phyloP scores from a whole-genome alignment of 148 eudicot genomes.

The Fallopia convolvulus region DNA sequence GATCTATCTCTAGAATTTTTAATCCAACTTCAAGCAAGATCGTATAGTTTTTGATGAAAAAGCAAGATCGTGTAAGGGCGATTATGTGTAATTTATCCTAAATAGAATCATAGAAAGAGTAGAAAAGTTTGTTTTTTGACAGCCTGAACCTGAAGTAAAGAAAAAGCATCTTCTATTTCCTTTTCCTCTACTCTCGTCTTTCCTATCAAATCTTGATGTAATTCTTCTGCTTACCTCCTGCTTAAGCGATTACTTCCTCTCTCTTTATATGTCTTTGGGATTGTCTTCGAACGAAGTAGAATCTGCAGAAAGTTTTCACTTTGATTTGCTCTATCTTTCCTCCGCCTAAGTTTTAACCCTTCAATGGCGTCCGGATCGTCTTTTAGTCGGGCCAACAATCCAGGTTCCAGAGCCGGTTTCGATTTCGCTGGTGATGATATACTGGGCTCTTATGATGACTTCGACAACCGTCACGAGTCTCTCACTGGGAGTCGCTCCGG shows the following conservation, averaged over 20 bases:
- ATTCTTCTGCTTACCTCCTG: neutral
- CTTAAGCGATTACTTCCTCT: neutral
- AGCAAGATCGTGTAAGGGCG: too few species aligned
- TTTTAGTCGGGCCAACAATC: conserved; percentile 36
- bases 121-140: too few species aligned
- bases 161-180: neutral
- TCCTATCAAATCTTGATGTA: neutral
- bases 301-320: neutral
- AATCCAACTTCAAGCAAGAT: too few species aligned
- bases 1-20: too few species aligned
- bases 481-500: conserved; percentile 45
- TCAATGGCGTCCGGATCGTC: conserved; percentile 63
- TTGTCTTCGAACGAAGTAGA: neutral
- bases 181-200: neutral
- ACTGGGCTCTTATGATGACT: conserved; percentile 80
- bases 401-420: conserved; percentile 59
- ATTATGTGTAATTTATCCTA: too few species aligned
- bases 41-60: too few species aligned
- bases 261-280: neutral
- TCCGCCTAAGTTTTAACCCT: neutral
- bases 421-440: conserved; percentile 80
- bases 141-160: neutral
- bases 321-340: neutral
- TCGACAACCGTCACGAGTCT: conserved; percentile 33
- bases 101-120: too few species aligned